Evolutionary conservation across 441 rosid species (phyloP), one percentile per base, ranked within the genome.

Genomic region (Brassica hybrid): DNA sequence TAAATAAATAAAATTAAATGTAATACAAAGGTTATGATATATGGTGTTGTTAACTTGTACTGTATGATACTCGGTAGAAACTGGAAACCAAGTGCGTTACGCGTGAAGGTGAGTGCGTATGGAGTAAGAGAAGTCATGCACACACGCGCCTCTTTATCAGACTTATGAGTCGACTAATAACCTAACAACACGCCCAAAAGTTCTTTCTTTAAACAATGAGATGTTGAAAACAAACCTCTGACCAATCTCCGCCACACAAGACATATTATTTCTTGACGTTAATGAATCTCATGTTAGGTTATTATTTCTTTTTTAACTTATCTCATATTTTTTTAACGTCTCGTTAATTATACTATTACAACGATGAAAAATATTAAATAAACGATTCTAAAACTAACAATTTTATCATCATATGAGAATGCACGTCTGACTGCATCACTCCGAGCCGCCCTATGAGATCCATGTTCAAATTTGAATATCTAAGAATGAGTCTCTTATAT

Each of bases 41-140:
- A 18, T 18, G 12, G 23, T 18, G 61, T 56, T 56, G 61, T 56
- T 18, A 56, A 56, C 61, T 63, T 9, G 11, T 16, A 11, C n/a
- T 36, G 54, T 16, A 11, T 30, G 18, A 14, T 59, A 59, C 66
- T 41, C 16, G 45, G 75, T 76, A 13, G 38, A 8, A 30, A 23
- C 64, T 25, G 65, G 16, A 25, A 12, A 41, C 70, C 64, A 66
- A 48, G 73, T 78, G 73, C 64, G 57, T 41, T 57, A 27, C 61
- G 60, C 76, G 61, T 77, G 76, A 69, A 63, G 43, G 43, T 76
- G 66, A 70, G 75, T 64, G 66, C 60, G 60, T 14, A 54, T 68
- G 65, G 66, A 17, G 61, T 25, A 58, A 54, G 77, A 1, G 27
- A 65, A 66, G 11, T 69, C 52, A 56, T 32, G 18, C 52, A 32